phyloP scores from a whole-genome alignment of 163 green algal species.

The Trebouxiophyceae sp. region DNA sequence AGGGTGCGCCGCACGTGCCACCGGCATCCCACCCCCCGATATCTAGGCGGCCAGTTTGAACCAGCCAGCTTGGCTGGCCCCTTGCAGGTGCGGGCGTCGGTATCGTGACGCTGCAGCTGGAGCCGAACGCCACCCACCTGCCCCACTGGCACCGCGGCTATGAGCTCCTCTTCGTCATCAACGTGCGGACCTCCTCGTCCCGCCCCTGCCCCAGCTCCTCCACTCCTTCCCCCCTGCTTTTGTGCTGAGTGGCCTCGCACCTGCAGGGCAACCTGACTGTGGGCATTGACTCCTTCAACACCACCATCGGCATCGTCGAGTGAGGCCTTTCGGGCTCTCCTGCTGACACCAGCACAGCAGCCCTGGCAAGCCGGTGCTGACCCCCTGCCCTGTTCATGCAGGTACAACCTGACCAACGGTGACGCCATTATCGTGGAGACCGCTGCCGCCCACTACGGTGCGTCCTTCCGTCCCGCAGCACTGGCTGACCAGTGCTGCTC shows the following conservation, averaged over 20 bases:
- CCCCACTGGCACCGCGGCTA: not conserved
- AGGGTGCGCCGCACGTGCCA: no score
- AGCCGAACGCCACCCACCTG: not conserved
- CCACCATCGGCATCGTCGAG: not conserved
- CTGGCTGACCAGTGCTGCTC: no score
- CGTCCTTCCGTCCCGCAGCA: no score
- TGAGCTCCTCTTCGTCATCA: not conserved
- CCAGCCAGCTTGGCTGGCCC: no score
- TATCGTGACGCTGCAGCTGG: not conserved
- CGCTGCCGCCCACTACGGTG: not conserved
- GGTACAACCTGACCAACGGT: not conserved
- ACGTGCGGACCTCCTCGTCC: no score
- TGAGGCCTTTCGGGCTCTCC: not conserved
- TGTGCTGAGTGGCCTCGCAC: no score
- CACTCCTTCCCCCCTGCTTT: no score
- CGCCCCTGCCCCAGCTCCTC: no score
- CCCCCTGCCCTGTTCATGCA: not conserved
- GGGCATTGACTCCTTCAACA: not conserved
- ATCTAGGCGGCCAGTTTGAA: no score
- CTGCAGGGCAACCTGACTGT: not conserved
- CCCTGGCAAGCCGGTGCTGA: no score
- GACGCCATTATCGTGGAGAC: not conserved
- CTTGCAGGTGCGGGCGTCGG: not conserved
- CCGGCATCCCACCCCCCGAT: no score
- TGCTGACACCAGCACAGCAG: no score